Evolutionary conservation across 148 eudicot genomes (phyloP).

Genomic region (Silene uniflora): DNA sequence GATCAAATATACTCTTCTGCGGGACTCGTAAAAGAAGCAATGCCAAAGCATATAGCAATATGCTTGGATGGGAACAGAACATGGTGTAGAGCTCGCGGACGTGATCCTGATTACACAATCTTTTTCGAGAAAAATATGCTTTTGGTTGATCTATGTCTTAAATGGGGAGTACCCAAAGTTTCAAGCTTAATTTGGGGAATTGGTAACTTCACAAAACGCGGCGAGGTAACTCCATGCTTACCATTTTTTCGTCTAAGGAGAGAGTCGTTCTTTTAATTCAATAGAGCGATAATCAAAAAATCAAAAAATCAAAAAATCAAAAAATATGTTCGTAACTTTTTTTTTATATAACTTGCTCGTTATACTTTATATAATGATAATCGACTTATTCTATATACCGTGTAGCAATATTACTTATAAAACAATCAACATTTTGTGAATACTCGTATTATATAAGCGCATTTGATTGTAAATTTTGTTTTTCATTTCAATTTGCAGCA

Average conservation of each 20-base stretch:
- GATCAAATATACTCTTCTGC: background rate
- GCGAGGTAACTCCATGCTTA: background rate
- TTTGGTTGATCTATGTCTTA: background rate
- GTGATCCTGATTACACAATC: background rate
- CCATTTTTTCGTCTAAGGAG: too few species aligned
- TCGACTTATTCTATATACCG: background rate
- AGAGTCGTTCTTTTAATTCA: too few species aligned
- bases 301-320: too few species aligned
- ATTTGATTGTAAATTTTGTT: too few species aligned
- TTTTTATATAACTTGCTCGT: too few species aligned
- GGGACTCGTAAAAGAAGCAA: background rate
- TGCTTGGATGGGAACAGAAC: slow-evolving; percentile 7
- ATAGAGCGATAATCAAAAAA: too few species aligned
- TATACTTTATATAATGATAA: too few species aligned
- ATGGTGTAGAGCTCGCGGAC: slow-evolving; percentile 3
- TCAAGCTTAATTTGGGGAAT: slow-evolving; percentile 6
- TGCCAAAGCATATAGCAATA: slow-evolving; percentile 7
- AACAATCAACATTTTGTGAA: too few species aligned
- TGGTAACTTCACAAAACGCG: background rate
- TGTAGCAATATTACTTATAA: too few species aligned
- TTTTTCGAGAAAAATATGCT: background rate
- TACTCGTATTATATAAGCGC: too few species aligned
- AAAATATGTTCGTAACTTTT: too few species aligned
- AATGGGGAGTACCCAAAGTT: slow-evolving; percentile 1
- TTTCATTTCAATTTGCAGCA: background rate